Evolutionary conservation across 2,329 filamentous ascomycete genomes (phyloP).

Genomic region (Calonectria pteridis): DNA sequence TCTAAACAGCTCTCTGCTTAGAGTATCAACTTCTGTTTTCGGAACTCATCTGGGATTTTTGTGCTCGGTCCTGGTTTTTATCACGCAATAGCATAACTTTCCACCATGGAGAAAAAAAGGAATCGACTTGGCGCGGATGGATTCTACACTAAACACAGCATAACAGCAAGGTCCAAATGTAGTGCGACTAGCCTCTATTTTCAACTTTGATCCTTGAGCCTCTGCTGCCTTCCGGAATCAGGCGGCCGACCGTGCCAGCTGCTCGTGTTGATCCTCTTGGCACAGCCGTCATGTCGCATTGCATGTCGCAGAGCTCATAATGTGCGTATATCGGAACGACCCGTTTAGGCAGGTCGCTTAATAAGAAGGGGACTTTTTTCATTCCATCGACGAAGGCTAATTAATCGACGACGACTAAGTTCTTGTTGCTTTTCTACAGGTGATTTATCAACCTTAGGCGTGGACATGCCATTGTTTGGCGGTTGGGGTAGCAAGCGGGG

Average conservation of each 20-base stretch:
- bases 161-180: not conserved
- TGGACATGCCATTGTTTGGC: not conserved
- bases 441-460: not conserved
- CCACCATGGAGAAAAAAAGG: not conserved
- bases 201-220: not conserved
- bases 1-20: not conserved
- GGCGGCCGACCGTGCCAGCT: not conserved
- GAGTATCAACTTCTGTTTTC: not conserved
- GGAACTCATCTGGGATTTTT: not conserved
- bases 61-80: not conserved
- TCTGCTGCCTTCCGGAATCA: conserved; percentile 1
- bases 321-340: conserved; percentile 1
- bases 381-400: not conserved
- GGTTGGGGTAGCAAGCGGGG: not conserved
- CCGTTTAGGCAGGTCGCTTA: conserved; percentile 7
- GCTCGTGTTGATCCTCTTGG: conserved; percentile 10
- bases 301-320: conserved; percentile 4
- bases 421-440: not conserved
- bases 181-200: not conserved
- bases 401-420: not conserved
- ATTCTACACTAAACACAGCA: not conserved
- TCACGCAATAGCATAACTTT: not conserved
- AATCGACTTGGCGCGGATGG: not conserved
- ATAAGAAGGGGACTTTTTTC: not conserved
- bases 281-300: not conserved